Base-by-base conservation (phyloP, 306 rosid genomes). In the Ochetophila trinervis region DNA sequence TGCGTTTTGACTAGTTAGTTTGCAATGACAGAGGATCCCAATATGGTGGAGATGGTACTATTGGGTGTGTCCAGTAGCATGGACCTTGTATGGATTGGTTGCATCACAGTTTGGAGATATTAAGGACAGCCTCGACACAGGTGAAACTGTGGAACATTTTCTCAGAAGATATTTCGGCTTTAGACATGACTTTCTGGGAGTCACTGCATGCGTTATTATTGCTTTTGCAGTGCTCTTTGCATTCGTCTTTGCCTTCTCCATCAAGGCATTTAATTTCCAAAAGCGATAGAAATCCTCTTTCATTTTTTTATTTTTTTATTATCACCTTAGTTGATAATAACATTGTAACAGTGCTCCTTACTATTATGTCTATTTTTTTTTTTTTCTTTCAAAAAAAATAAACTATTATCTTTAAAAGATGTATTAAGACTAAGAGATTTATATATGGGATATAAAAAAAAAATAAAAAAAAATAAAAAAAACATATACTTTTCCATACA, bases 41-140 rank as follows among this genome's bases (percentile, higher is more conserved):
- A 56, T 83, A 36, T 87, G 97, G 97, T 90, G 97, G 97, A 78
- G 83, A 67, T 87, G 95, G 92, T 87, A 83, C 68, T 87, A 76
- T 9, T 87, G 92, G 92, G 52, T 60, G 34, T 85, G 92, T 57
- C 90, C 92, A 1, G 76, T 85, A 34, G 88, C 90, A 3, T 86
- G 92, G 92, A 85, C 80, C 8, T 73, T 83, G 60, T 85, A 87
- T 64, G 95, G 95, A 69, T 55, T 90, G 73, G 71, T 76, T 30
- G 80, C 74, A 61, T 73, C 91, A 5, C 91, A 90, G 44, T 90
- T 27, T 65, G 85, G 80, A 53, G 88, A 83, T 59, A 30, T 75
- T 19, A 19, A 47, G 27, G 59, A 56, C 0, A 2, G 0, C 9
- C 36, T 83, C 5, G 76, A 79, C 0, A 51, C 8, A 2, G 71